phyloP scores from a whole-genome alignment of 352 stramenopile species.

The Aphanomyces astaci region DNA sequence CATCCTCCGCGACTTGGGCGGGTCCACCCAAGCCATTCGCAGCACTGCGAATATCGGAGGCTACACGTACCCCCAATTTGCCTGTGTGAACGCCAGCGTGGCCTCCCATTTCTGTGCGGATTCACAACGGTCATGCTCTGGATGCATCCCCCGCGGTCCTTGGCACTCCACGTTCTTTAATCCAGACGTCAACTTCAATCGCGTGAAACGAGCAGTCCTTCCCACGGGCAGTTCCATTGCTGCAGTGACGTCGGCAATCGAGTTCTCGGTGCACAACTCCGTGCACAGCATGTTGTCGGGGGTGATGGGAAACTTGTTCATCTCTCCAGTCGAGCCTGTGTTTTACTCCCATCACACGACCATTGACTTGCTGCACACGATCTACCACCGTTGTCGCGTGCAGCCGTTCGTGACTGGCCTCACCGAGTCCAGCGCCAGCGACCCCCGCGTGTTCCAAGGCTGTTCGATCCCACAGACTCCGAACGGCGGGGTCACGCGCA shows the following conservation, averaged over 20 bases:
- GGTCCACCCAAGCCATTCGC: not conserved
- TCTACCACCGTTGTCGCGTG: slow-evolving; percentile 14
- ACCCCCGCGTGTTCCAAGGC: slow-evolving; percentile 17
- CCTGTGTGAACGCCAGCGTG: not conserved
- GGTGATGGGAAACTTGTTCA: slow-evolving; percentile 15
- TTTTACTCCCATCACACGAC: slow-evolving; percentile 22
- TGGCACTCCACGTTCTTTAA: slow-evolving; percentile 17
- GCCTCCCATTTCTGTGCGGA: slow-evolving; percentile 4
- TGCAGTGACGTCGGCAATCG: slow-evolving; percentile 10
- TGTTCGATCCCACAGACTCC: not conserved
- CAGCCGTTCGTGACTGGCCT: not conserved
- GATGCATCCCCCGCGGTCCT: slow-evolving; percentile 14
- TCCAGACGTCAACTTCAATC: slow-evolving; percentile 23
- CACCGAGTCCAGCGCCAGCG: not conserved
- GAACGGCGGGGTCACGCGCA: not conserved
- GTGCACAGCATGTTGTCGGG: slow-evolving; percentile 17
- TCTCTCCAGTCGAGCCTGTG: slow-evolving; percentile 15
- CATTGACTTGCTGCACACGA: slow-evolving; percentile 17
- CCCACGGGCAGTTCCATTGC: not conserved
- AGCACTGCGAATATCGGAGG: not conserved
- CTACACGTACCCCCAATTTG: not conserved
- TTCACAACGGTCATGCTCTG: not conserved
- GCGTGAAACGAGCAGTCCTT: slow-evolving; percentile 13
- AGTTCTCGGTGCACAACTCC: slow-evolving; percentile 19
- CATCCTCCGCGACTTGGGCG: slow-evolving; percentile 27